These are phyloP conservation scores for Suhomyces yuchorum DNA, from an alignment of 1,139 yeast species.

Conservation along the genomic window DNA sequence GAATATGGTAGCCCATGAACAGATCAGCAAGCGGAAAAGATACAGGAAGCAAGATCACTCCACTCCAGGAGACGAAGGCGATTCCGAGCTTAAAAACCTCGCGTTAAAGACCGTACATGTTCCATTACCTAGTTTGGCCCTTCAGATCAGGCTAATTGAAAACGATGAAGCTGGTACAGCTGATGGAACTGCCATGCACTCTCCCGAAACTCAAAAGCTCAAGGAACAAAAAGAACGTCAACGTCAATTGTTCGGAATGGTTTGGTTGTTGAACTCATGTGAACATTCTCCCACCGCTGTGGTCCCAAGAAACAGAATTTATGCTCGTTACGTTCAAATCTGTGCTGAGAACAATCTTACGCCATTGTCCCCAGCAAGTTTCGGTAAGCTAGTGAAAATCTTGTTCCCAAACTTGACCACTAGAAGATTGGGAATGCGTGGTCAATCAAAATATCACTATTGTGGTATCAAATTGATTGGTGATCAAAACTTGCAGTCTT, in stretches of 20 bases:
- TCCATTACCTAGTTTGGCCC: constrained; percentile 55
- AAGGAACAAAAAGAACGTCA: constrained; percentile 54
- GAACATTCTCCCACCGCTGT: constrained; percentile 66
- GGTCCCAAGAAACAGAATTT: constrained; percentile 81
- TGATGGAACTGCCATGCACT: background rate
- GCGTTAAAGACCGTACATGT: constrained; percentile 47
- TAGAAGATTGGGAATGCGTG: constrained; percentile 83
- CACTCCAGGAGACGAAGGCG: constrained; percentile 46
- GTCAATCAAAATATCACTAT: constrained; percentile 88
- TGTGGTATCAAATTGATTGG: constrained; percentile 76
- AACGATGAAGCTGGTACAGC: constrained; percentile 27
- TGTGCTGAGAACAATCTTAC: constrained; percentile 68
- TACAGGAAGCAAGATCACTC: constrained; percentile 39
- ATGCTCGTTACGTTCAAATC: constrained; percentile 73
- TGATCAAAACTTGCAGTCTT: constrained; percentile 33
- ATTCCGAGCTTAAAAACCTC: constrained; percentile 48
- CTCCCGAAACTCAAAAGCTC: constrained; percentile 11
- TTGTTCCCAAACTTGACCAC: constrained; percentile 77
- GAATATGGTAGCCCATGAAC: background rate
- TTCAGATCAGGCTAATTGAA: constrained; percentile 50
- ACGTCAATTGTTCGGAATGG: constrained; percentile 78
- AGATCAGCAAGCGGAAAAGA: constrained; percentile 24
- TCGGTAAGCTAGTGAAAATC: constrained; percentile 79
- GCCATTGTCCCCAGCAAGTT: constrained; percentile 84
- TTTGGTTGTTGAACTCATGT: constrained; percentile 76